These are phyloP conservation scores for Aspergillus ustus DNA, from an alignment of 2,329 filamentous ascomycete species.

Conservation along the genomic window DNA sequence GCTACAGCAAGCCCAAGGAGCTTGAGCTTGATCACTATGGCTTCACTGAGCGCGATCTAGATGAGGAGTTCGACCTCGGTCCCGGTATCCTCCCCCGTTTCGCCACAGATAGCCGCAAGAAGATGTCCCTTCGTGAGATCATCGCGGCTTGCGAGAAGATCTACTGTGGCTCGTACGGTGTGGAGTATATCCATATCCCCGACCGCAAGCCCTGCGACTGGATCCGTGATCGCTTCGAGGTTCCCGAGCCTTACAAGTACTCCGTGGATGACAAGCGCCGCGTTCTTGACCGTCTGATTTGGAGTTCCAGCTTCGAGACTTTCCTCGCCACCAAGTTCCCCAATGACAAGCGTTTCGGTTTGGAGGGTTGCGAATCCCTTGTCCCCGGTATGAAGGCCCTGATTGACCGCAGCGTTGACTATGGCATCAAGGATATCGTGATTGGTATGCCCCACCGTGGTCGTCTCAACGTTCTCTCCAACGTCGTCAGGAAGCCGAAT, in stretches of 20 bases:
- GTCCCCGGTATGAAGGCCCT: slow-evolving; percentile 99
- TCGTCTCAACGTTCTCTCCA: slow-evolving; percentile 95
- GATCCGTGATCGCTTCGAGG: slow-evolving; percentile 92
- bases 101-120: slow-evolving; percentile 83
- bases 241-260: slow-evolving; percentile 94
- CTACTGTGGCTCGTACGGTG: slow-evolving; percentile 96
- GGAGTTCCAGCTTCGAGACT: slow-evolving; percentile 95
- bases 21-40: slow-evolving; percentile 91
- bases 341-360: slow-evolving; percentile 98
- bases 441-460: slow-evolving; percentile 99
- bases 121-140: slow-evolving; percentile 97
- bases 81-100: slow-evolving; percentile 95
- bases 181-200: slow-evolving; percentile 99
- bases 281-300: slow-evolving; percentile 96
- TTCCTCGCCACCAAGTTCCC: slow-evolving; percentile 98
- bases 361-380: slow-evolving; percentile 95
- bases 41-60: slow-evolving; percentile 91
- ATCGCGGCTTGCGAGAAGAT: slow-evolving; percentile 90
- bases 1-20: slow-evolving; percentile 88
- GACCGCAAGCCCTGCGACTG: slow-evolving; percentile 98
- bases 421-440: slow-evolving; percentile 97
- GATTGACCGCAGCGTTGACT: slow-evolving; percentile 97
- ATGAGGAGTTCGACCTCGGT: slow-evolving; percentile 87
- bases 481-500: slow-evolving; percentile 98
- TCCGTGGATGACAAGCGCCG: slow-evolving; percentile 97